A percentile compares a stretch with the other conserved stretches of the same genome.
These are phyloP conservation scores for Cytauxzoon felis DNA, from an alignment of 169 alveolate genomes.

Conservation along the genomic window DNA sequence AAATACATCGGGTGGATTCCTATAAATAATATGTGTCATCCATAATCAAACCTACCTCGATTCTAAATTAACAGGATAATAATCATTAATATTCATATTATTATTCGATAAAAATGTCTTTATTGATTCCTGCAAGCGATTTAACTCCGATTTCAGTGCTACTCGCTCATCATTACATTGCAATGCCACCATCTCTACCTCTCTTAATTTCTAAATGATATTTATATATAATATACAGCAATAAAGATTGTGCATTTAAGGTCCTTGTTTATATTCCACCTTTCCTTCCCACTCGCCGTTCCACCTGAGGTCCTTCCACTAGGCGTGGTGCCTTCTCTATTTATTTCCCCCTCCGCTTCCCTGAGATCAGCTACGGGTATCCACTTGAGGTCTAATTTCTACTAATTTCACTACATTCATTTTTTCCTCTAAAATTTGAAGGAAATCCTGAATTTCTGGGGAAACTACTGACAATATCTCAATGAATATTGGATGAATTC, in stretches of 20 bases:
- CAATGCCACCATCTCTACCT: constrained; percentile 15
- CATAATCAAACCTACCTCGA: neutral
- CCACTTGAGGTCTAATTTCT: too few species aligned
- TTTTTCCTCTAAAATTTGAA: too few species aligned
- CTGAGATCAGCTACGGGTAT: too few species aligned
- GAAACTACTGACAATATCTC: too few species aligned
- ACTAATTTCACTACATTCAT: too few species aligned
- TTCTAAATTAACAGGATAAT: neutral
- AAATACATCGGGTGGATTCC: constrained; percentile 39
- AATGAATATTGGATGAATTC: too few species aligned
- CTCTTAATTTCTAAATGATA: constrained; percentile 6
- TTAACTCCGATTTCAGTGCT: constrained; percentile 32
- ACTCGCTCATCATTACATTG: neutral
- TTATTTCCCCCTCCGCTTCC: too few species aligned
- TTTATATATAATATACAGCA: neutral
- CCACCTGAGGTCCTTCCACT: too few species aligned
- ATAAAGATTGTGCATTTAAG: neutral
- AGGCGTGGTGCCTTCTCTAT: too few species aligned
- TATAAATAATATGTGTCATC: neutral
- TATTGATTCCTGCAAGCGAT: neutral
- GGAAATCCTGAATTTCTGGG: too few species aligned
- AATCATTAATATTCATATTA: neutral
- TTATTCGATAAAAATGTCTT: neutral
- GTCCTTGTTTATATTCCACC: too few species aligned
- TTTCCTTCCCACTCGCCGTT: too few species aligned